A percentile compares a stretch with the other conserved stretches of the same genome.
Conservation (phyloP, 1,284 basidiomycete species). For the Porphyrellus sp. region DNA sequence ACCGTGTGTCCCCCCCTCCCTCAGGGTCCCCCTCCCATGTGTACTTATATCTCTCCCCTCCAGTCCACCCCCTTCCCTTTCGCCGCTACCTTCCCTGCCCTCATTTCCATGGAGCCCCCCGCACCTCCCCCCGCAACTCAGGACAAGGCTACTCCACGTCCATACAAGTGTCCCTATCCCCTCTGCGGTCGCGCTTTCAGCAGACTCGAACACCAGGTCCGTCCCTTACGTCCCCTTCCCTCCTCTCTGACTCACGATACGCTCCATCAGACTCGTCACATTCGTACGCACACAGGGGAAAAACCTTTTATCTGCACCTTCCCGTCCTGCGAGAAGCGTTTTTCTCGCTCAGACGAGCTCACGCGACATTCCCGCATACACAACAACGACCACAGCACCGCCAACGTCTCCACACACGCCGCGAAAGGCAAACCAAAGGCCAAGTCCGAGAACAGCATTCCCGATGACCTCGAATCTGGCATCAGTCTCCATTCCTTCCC, state of each 20-base stretch:
- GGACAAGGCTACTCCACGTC: slow-evolving; percentile 66
- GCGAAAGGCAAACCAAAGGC: slow-evolving; percentile 35
- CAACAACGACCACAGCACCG: slow-evolving; percentile 49
- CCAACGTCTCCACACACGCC: slow-evolving; percentile 26
- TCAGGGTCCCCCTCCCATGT: slow-evolving; percentile 22
- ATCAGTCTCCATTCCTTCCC: slow-evolving; percentile 30
- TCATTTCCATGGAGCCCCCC: slow-evolving; percentile 26
- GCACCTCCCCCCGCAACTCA: slow-evolving; percentile 12
- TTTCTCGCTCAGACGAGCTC: slow-evolving; percentile 95
- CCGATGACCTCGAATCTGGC: slow-evolving; percentile 36
- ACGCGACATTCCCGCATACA: slow-evolving; percentile 96
- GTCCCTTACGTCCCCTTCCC: slow-evolving; percentile 27
- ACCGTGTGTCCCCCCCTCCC: slow-evolving; percentile 23
- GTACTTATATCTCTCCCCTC: slow-evolving; percentile 29
- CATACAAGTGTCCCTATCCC: slow-evolving; percentile 94
- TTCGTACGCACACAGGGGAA: slow-evolving; percentile 97
- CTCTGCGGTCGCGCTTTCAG: slow-evolving; percentile 90
- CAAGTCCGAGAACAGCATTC: slow-evolving; percentile 35
- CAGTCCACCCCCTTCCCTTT: slow-evolving; percentile 24
- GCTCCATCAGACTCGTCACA: slow-evolving; percentile 83
- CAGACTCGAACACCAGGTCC: slow-evolving; percentile 87
- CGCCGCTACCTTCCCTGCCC: slow-evolving; percentile 15
- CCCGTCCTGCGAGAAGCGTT: slow-evolving; percentile 96
- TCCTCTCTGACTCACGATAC: slow-evolving; percentile 19
- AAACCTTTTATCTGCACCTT: slow-evolving; percentile 94